Percentiles rank a stretch among this genome's conserved stretches.
Conservation (phyloP, 2,329 filamentous ascomycete genomes). For the Dissoconium aciculare region DNA sequence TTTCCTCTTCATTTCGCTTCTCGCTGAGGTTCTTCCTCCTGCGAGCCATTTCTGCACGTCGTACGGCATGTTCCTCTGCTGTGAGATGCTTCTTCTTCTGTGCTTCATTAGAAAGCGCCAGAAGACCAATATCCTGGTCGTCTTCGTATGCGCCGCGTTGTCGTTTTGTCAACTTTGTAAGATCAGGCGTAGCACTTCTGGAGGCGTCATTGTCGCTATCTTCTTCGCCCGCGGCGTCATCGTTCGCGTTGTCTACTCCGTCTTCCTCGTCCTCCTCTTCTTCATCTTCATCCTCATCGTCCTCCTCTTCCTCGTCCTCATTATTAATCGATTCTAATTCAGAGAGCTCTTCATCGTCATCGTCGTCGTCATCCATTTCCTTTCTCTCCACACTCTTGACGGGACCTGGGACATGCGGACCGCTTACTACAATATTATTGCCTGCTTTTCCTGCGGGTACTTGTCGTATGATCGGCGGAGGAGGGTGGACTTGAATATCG, state of each 20-base stretch:
- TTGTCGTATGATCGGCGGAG: conserved; percentile 22
- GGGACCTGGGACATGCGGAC: conserved; percentile 15
- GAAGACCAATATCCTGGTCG: conserved; percentile 23
- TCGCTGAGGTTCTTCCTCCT: conserved; percentile 59
- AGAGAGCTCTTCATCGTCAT: conserved; percentile 33
- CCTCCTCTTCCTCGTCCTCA: conserved; percentile 31
- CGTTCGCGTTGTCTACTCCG: conserved; percentile 26
- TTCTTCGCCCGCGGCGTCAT: conserved; percentile 29
- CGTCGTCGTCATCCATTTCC: conserved; percentile 38
- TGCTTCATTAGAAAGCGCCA: conserved; percentile 48
- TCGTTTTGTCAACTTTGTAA: conserved; percentile 52
- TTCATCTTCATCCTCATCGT: conserved; percentile 23
- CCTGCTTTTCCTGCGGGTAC: no score
- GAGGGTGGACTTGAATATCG: conserved; percentile 23
- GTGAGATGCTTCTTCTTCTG: conserved; percentile 59
- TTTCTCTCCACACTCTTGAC: conserved; percentile 35
- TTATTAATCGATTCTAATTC: conserved; percentile 23
- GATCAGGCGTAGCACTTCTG: conserved; percentile 44
- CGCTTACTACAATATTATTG: no score
- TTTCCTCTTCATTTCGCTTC: conserved; percentile 66
- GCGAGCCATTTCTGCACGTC: conserved; percentile 58
- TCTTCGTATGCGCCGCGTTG: conserved; percentile 47
- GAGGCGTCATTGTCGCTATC: conserved; percentile 35
- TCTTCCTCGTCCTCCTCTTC: conserved; percentile 29
- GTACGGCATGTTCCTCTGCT: conserved; percentile 58